Evolutionary conservation across 163 green algal species (phyloP).

Genomic region (Scenedesmus sp.): DNA sequence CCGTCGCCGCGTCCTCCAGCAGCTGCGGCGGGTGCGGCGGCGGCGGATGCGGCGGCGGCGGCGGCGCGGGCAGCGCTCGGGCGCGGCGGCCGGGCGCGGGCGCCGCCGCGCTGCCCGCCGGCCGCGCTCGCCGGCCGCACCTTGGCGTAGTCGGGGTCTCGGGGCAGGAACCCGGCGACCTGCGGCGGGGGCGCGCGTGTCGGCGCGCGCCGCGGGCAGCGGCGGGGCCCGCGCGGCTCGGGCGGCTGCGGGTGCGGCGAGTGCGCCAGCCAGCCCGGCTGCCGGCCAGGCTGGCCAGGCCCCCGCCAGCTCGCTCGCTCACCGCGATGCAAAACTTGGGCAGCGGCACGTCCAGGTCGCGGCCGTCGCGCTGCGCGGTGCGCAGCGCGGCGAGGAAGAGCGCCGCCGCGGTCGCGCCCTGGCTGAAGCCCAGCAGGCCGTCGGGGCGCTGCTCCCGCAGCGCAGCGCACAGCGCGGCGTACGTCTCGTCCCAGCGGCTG

Average conservation of each 20-base stretch:
- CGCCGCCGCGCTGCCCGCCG: too few species aligned
- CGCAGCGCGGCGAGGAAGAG: slow-evolving; percentile 57
- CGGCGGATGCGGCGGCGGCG: too few species aligned
- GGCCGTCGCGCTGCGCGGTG: slow-evolving; percentile 1
- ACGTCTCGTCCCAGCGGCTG: slow-evolving; percentile 36
- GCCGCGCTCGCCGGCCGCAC: too few species aligned
- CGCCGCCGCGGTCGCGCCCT: slow-evolving; percentile 68
- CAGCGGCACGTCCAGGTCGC: slow-evolving; percentile 39
- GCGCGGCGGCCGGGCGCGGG: too few species aligned
- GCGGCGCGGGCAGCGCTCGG: too few species aligned
- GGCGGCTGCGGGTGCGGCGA: too few species aligned
- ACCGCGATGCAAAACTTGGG: slow-evolving; percentile 42
- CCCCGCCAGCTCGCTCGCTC: background rate
- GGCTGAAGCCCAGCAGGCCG: slow-evolving; percentile 72
- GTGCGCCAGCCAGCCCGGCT: too few species aligned
- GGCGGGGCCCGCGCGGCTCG: too few species aligned
- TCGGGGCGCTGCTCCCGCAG: slow-evolving; percentile 54
- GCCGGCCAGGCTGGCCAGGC: too few species aligned
- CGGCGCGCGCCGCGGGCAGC: too few species aligned
- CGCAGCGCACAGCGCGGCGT: slow-evolving; percentile 6
- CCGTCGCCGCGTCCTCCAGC: slow-evolving; percentile 12
- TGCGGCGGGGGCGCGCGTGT: slow-evolving; percentile 42
- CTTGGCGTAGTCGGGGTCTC: slow-evolving; percentile 51
- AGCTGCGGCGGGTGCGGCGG: too few species aligned
- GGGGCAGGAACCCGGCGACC: slow-evolving; percentile 62